Base-by-base conservation (phyloP, 2,329 filamentous ascomycete genomes). In the Pseudonectria buxi region DNA sequence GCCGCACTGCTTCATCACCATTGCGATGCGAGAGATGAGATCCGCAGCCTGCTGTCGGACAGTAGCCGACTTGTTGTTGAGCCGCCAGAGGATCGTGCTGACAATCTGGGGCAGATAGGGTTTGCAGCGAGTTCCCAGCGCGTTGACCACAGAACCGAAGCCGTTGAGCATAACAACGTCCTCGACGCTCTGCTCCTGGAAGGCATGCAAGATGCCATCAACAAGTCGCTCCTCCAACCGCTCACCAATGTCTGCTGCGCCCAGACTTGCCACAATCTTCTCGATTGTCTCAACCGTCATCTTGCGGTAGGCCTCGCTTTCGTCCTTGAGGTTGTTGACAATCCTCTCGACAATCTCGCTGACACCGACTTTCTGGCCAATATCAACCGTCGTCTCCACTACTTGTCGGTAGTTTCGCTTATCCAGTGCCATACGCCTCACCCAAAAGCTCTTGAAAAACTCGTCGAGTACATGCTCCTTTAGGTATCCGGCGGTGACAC, bases 371-470 rank as follows among this genome's bases (percentile, higher is more conserved):
- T 98, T 98, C 59, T 96, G 88, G 35, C 88, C 89, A 32, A 98
- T 78, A 53, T 98, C 92, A 11, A 96, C 90, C 0, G 92, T 98
- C 0, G 92, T 98, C 60, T 98, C 92, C 7, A 98, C 92, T 6
- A 98, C 92, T 58, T 96, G 90, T 50, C 90, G 79, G 61, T 96
- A 98, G 67, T 96, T 98, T 47, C 92, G 82, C 68, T 95, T 94
- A 62, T 98, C 92, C 37, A 98, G 68, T 7, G 92, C 92, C 87
- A 98, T 96, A 37, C 92, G 76, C 44, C 92, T 76, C 27, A 96
- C 89, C 92, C 92, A 98, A 67, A 98, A 98, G 56, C 84, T 89
- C 69, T 95, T 95, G 71, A 98, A 98, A 58, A 98, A 98, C 42
- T 96, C 92, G 47, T 86, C 81, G 26, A 98, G 71, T 7, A 98